Base-by-base conservation (phyloP, 768 basidiomycete genomes). In the Rhodotorula paludigena region DNA sequence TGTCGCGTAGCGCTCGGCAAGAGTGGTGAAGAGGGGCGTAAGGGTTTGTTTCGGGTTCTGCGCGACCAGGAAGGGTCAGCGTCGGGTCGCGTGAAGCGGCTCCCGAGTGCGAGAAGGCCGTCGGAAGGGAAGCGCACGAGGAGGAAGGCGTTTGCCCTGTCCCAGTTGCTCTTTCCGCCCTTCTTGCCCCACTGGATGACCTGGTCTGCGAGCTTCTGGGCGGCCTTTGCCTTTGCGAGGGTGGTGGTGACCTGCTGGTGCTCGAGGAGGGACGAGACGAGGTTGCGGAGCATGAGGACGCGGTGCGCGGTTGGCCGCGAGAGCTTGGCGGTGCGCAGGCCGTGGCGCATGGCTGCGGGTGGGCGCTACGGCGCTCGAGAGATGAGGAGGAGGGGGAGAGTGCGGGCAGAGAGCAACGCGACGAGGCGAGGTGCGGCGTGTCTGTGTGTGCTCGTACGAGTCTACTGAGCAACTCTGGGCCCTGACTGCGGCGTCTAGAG, bases 171-270 rank as follows among this genome's bases (percentile, higher is more conserved):
- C 64, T 63, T 65, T 11, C 53, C 57, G 5, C 89, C 89, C 76
- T 85, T 86, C 81, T 98, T 98, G 68, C 91, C 93, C 72, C 92
- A 81, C 1, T 90, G 90, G 74, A 99, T 97, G 64, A 87, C 92
- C 86, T 94, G 93, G 77, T 99, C 94, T 23, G 92, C 93, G 59
- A 97, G 81, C 73, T 91, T 83, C 21, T 90, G 90, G 9, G 92
- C 81, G 74, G 96, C 92, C 77, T 89, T 87, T 5, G 96, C 96
- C 79, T 97, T 98, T 39, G 94, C 88, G 23, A 97, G 80, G 0
- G 96, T 99, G 11, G 96, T 98, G 78, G 89, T 88, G 77, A 99
- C 91, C 77, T 90, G 89, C 76, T 96, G 91, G 79, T 98, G 92
- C 76, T 97, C 86, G 63, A 99, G 84, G 41, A 98, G 83, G 9